Conservation (phyloP, 75 land plant species). For the Ceratopteris richardii region DNA sequence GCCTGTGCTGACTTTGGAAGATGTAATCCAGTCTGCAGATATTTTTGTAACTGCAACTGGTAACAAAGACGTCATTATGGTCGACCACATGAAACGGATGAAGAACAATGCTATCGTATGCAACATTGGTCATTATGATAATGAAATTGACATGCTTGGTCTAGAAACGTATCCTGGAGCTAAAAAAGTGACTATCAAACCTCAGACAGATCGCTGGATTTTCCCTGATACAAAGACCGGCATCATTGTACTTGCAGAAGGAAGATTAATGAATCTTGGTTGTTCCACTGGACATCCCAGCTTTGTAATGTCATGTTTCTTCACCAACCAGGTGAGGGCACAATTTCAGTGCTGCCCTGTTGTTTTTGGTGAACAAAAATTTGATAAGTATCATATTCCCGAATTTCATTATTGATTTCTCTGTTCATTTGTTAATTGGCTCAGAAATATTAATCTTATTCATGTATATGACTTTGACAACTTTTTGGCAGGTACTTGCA, state of each 20-base stretch:
- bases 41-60: slow-evolving; percentile 88
- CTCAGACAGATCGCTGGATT: slow-evolving; percentile 89
- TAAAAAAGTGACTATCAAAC: slow-evolving; percentile 85
- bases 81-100: slow-evolving; percentile 80
- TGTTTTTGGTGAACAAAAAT: too few species aligned
- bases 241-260: slow-evolving; percentile 88
- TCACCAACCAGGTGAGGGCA: slow-evolving; percentile 96
- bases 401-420: too few species aligned
- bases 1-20: not conserved
- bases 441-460: too few species aligned
- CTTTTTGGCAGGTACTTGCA: too few species aligned
- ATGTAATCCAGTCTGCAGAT: slow-evolving; percentile 37
- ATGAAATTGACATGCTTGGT: slow-evolving; percentile 84
- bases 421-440: too few species aligned
- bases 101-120: slow-evolving; percentile 88
- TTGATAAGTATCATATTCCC: too few species aligned
- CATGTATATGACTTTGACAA: too few species aligned
- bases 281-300: slow-evolving; percentile 96
- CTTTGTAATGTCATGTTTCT: slow-evolving; percentile 94
- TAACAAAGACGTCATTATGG: slow-evolving; percentile 95
- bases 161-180: slow-evolving; percentile 74
- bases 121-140: slow-evolving; percentile 93
- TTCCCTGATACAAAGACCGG: slow-evolving; percentile 78
- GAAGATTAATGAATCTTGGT: slow-evolving; percentile 85
- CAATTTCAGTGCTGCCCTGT: too few species aligned